Percentiles rank a stretch among this genome's conserved stretches.
These are phyloP conservation scores for Lentinula edodes DNA, from an alignment of 768 basidiomycete species.

Conservation along the genomic window DNA sequence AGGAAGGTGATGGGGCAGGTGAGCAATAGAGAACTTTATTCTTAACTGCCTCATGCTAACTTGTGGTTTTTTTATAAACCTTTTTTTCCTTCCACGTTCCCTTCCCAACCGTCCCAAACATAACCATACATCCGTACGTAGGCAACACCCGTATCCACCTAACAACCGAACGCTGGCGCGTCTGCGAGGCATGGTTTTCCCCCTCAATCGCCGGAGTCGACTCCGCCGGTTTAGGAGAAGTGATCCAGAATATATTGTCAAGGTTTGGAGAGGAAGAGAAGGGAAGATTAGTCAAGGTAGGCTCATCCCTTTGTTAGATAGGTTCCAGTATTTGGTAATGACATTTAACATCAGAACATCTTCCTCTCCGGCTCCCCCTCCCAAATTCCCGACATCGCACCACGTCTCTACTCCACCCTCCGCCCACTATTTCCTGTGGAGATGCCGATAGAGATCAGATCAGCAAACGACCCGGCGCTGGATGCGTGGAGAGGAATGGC, in stretches of 20 bases:
- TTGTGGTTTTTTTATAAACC: neutral
- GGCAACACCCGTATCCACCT: constrained; percentile 79
- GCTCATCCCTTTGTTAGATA: neutral
- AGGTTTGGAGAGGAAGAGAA: constrained; percentile 67
- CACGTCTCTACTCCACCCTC: constrained; percentile 67
- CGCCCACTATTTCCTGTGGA: constrained; percentile 83
- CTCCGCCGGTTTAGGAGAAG: constrained; percentile 90
- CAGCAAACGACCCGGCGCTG: constrained; percentile 58
- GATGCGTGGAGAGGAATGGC: constrained; percentile 97
- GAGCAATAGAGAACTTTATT: neutral
- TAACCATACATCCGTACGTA: constrained; percentile 11
- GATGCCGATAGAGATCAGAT: constrained; percentile 58
- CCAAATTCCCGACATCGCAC: constrained; percentile 60
- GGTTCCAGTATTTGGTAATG: neutral
- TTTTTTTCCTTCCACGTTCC: neutral
- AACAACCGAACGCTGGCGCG: constrained; percentile 85
- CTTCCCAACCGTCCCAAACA: neutral
- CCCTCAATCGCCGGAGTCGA: constrained; percentile 94
- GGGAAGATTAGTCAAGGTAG: constrained; percentile 68
- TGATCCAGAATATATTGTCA: constrained; percentile 77
- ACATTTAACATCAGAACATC: constrained; percentile 54
- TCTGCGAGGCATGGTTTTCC: constrained; percentile 89
- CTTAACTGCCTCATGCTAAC: no score
- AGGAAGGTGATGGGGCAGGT: constrained; percentile 71
- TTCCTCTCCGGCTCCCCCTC: constrained; percentile 85